Evolutionary conservation across 305 asterid species (phyloP), one percentile per base, ranked within the genome.

Genomic region (Ilex paraguariensis): DNA sequence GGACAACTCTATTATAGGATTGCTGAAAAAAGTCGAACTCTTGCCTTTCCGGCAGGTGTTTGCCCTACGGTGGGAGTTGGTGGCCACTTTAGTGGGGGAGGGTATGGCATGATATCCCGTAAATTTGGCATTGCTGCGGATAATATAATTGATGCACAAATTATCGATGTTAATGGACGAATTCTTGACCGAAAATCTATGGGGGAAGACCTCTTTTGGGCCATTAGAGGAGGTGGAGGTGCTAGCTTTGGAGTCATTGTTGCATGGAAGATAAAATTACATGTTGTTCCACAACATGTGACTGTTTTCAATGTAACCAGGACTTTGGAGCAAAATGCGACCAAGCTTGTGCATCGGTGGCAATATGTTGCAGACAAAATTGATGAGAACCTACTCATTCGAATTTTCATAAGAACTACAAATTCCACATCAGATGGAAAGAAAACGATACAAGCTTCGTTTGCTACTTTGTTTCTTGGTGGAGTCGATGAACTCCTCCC

Each of bases 161-260:
- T 54, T 0, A 21, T 54, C 0, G 32, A 54, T 21, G 58, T 28
- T 1, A 54, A 15, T 9, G 58, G 58, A n/a, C 0, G n/a, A n/a
- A 14, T 54, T 28, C 58, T 54, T 16, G 58, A 54, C 13, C 30
- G 58, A 15, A 54, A 54, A 54, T 54, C 31, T 14, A 54, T 54
- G 58, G 58, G 58, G 13, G 58, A 54, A 12, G 58, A 54, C 31
- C 31, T 54, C 58, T 54, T 54, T 21, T 50, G 54, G 54, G 54
- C 54, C 5, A 50, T 50, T 15, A 13, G 54, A 12, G 54, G 54
- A 12, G 54, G 58, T 21, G 58, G 58, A 15, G 58, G 58, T 6
- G 58, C 31, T 28, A 54, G 32, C 14, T 54, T 54, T 28, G 58
- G 58, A 6, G n/a, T n/a, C n/a, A n/a, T n/a, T n/a, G n/a, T n/a